Base-by-base conservation (phyloP, 2,329 filamentous ascomycete species). In the Alternaria sp. region DNA sequence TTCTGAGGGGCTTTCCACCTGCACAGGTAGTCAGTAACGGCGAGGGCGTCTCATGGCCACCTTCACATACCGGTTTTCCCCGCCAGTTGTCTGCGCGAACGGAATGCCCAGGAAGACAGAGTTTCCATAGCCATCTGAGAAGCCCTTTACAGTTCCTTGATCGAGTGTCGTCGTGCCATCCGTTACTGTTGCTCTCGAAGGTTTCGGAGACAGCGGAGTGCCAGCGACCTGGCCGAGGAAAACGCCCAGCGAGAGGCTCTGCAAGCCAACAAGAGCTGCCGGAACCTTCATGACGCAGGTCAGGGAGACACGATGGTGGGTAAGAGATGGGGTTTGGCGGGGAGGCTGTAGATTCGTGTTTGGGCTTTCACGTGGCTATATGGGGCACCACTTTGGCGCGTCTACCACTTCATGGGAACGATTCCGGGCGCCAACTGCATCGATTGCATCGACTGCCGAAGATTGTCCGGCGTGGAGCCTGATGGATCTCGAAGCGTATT, bases 71-170 rank as follows among this genome's bases (percentile, higher is more conserved):
- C 67, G 59, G 41, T 70, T 70, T n/a, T 62, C 23, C 40, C 65
- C 67, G 5, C 67, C 66, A 5, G 66, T 69, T 17, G 68, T 65
- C n/a, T 61, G 66, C 21, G 68, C 68, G 46, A 69, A 70, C 13
- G 68, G 68, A 39, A 70, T 69, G 21, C 66, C 66, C 7, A 70
- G 54, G 31, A 69, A 70, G 4, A 70, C 67, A 0, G 65, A 58
- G 31, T 70, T 70, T 13, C 65, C 61, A 54, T 66, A 53, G 5
- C 56, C 48, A 52, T 69, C 66, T 37, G 56, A 42, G 41, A 66
- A 69, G 13, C 66, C 67, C 49, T 61, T 62, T 17, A 68, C 67
- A 21, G 54, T 58, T 11, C 61, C 64, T 53, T 66, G 59, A 23
- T 36, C 34, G 26, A 70, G 64, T 24, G 45, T 50, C 31, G 64